Evolutionary conservation across 345 rosid genomes (phyloP), one percentile per base, ranked within the genome.

Genomic region (Turnera subulata): DNA sequence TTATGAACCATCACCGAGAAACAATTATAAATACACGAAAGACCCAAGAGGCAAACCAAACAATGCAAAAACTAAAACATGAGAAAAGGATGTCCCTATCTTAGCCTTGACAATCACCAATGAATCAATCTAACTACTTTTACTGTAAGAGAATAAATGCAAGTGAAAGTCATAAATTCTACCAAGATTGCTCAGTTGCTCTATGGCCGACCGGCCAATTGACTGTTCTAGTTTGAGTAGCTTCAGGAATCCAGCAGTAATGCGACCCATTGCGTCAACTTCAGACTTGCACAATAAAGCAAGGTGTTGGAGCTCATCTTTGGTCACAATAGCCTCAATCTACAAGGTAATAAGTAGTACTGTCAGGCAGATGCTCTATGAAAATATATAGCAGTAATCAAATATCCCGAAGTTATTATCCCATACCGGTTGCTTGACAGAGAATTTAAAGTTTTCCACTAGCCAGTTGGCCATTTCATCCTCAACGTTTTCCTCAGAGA

Each of bases 161-260:
- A 52, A 20, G 13, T 25, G 55, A 49, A 48, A n/a, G 8, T 8
- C 8, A 29, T 29, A 3, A 3, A 29, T 44, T 70, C 38, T 82
- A 93, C 99, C 99, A 23, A 93, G 90, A 76, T 85, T 93, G 91
- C 85, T 82, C 37, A 93, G 92, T 71, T 93, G 93, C 72, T 89
- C 67, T 11, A 93, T 75, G 68, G 95, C 73, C 16, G 82, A 76
- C 63, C 77, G 91, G 52, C 99, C 99, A 50, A 93, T 65, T 6
- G 97, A 79, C 38, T 59, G 72, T 67, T 93, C 99, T 59, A 93
- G 82, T 77, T 85, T 89, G 70, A 93, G 83, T 60, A 93, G 70
- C 64, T 86, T 81, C 73, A 93, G 75, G 64, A 93, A 63, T 49
- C 95, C 95, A 46, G 97, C 99, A 43, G 85, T 76, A 65, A 90